Evolutionary conservation across 1,284 basidiomycete genomes (phyloP).

Genomic region (Pseudozyma tsukubaensis): DNA sequence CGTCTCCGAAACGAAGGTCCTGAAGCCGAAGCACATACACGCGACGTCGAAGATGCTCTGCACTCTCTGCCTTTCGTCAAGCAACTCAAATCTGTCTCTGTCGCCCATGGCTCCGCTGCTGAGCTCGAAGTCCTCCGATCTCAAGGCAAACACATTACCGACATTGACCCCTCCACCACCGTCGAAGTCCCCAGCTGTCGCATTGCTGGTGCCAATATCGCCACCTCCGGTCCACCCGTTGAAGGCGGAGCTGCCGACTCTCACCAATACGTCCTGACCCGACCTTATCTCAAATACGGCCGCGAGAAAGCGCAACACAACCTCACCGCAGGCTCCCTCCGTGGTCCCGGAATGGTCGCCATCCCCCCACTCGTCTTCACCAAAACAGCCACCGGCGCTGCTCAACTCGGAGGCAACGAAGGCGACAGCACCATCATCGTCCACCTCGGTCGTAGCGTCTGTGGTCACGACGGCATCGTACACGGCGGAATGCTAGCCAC

Average conservation of each 20-base stretch:
- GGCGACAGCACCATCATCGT: conserved; percentile 73
- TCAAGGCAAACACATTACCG: conserved; percentile 28
- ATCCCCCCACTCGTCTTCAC: conserved; percentile 60
- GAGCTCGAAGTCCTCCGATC: conserved; percentile 38
- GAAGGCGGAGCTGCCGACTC: conserved; percentile 40
- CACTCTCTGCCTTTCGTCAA: conserved; percentile 74
- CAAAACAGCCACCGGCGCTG: conserved; percentile 60
- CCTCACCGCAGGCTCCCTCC: conserved; percentile 83
- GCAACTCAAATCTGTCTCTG: conserved; percentile 32
- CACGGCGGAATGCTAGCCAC: conserved; percentile 94
- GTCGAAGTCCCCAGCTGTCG: conserved; percentile 42
- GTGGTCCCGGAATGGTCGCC: conserved; percentile 75
- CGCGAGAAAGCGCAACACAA: conserved; percentile 80
- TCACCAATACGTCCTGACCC: conserved; percentile 67
- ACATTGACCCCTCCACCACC: conserved; percentile 31
- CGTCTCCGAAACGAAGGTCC: conserved; percentile 76
- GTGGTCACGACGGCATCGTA: conserved; percentile 89
- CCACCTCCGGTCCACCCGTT: conserved; percentile 26
- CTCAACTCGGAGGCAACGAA: conserved; percentile 51
- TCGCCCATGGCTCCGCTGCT: conserved; percentile 33
- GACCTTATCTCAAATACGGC: conserved; percentile 79
- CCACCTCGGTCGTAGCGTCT: conserved; percentile 86
- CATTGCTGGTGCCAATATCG: conserved; percentile 31
- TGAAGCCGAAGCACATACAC: conserved; percentile 75
- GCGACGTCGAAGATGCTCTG: conserved; percentile 77